These are phyloP conservation scores for Oemleria cerasiformis DNA, from an alignment of 306 rosid species.

Conservation along the genomic window DNA sequence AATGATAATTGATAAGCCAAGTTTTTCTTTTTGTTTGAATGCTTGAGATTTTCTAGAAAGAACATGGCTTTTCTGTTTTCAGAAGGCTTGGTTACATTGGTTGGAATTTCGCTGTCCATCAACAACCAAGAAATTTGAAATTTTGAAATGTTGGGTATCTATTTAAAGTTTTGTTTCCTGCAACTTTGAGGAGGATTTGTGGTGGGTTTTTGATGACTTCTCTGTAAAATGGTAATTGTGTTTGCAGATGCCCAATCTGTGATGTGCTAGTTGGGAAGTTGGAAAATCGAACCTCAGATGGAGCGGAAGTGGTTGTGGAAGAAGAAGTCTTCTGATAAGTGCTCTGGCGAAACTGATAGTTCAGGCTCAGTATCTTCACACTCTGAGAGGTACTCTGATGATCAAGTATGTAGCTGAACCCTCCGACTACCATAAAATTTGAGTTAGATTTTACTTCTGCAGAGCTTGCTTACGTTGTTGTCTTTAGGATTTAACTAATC, in stretches of 20 bases:
- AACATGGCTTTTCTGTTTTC: constrained; percentile 23
- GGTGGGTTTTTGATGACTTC: constrained; percentile 23
- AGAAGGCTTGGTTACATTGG: constrained; percentile 18
- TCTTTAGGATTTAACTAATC: not conserved
- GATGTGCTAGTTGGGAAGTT: constrained; percentile 35
- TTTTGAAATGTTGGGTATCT: constrained; percentile 1
- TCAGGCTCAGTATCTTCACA: constrained; percentile 79
- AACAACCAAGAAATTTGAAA: not conserved
- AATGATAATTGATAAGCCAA: constrained; percentile 26
- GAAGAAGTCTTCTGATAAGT: constrained; percentile 70
- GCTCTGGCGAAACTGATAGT: constrained; percentile 76
- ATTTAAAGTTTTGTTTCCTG: constrained; percentile 17
- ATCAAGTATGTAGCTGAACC: constrained; percentile 50
- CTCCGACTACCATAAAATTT: constrained; percentile 1
- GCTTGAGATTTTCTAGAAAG: constrained; percentile 24
- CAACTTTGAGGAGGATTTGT: constrained; percentile 2
- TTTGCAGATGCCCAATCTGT: constrained; percentile 34
- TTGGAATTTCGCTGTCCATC: constrained; percentile 17
- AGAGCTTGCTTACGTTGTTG: not conserved
- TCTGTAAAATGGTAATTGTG: not conserved
- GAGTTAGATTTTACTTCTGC: constrained; percentile 5
- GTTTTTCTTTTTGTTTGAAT: constrained; percentile 21
- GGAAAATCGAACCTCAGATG: constrained; percentile 39
- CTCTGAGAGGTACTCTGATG: constrained; percentile 75
- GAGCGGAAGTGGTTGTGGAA: constrained; percentile 90